Conservation (phyloP, 495 filamentous ascomycete species). For the Patellaria atrata region DNA sequence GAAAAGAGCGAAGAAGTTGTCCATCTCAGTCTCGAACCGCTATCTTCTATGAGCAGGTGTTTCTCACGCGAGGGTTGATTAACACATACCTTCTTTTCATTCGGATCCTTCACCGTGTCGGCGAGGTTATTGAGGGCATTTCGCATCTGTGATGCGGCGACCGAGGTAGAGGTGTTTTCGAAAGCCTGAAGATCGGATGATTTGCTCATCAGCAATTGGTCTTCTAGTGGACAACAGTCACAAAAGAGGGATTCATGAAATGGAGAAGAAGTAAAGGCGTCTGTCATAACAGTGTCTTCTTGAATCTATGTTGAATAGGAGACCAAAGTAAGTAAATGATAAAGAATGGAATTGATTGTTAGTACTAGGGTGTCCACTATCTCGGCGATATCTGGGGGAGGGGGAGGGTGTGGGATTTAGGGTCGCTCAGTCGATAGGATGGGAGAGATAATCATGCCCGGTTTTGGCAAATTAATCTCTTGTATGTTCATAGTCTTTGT, state of each 20-base stretch:
- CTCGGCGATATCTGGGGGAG: no score
- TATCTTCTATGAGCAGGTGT: slow-evolving; percentile 16
- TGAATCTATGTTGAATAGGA: neutral
- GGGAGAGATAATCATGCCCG: no score
- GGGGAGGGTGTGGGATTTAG: no score
- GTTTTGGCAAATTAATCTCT: no score
- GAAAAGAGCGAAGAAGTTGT: slow-evolving; percentile 99
- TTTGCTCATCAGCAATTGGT: slow-evolving; percentile 11
- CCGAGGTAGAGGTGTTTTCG: slow-evolving; percentile 96
- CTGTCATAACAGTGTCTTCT: neutral
- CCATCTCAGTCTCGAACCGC: slow-evolving; percentile 97
- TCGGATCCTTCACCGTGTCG: slow-evolving; percentile 71
- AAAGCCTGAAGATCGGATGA: slow-evolving; percentile 55
- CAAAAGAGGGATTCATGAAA: slow-evolving; percentile 3
- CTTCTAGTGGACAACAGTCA: no score
- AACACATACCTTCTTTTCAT: slow-evolving; percentile 60
- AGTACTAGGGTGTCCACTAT: no score
- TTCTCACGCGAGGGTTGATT: neutral
- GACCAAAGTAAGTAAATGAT: neutral
- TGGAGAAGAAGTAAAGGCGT: neutral
- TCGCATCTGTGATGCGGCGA: slow-evolving; percentile 97
- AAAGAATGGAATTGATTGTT: neutral
- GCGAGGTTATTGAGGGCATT: slow-evolving; percentile 87
- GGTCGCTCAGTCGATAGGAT: no score
- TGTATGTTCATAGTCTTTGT: no score